Percentiles rank a stretch among this genome's conserved stretches.
phyloP scores from a whole-genome alignment of 805 yeast species.

The Starmerella stigmatis region DNA sequence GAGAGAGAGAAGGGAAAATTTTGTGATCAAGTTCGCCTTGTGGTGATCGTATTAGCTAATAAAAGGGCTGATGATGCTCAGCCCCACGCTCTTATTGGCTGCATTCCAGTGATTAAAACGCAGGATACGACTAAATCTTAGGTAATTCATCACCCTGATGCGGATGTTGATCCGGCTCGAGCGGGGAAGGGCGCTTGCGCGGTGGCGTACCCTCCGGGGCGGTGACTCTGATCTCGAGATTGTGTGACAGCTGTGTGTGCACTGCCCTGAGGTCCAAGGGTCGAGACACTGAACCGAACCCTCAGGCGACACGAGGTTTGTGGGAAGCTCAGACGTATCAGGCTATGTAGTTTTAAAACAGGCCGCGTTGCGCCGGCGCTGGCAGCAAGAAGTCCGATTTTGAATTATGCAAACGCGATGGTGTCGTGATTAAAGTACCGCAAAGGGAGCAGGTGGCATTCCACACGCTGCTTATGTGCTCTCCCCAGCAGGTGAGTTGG shows the following conservation, averaged over 20 bases:
- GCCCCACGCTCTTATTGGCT: constrained; percentile 1
- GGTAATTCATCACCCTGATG: background rate
- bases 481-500: too few relatives aligned
- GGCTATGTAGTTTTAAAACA: too few relatives aligned
- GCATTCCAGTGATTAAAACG: background rate
- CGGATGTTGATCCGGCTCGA: constrained; percentile 1
- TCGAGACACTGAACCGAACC: constrained; percentile 3
- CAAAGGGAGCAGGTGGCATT: background rate
- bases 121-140: background rate
- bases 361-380: too few relatives aligned
- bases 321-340: too few relatives aligned
- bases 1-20: constrained; percentile 5
- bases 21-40: constrained; percentile 4
- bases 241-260: background rate
- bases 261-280: constrained; percentile 7
- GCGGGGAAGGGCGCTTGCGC: constrained; percentile 4
- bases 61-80: background rate
- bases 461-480: constrained; percentile 1
- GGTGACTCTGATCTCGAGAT: background rate
- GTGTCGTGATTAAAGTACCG: background rate
- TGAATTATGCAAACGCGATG: background rate
- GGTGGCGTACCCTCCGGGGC: constrained; percentile 6
- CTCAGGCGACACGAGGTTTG: too few relatives aligned
- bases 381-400: too few relatives aligned
- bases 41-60: constrained; percentile 4